Evolutionary conservation across 225 moss, liverwort and hornwort species (phyloP), one percentile per base, ranked within the genome.

Genomic region (Ulota crispa): DNA sequence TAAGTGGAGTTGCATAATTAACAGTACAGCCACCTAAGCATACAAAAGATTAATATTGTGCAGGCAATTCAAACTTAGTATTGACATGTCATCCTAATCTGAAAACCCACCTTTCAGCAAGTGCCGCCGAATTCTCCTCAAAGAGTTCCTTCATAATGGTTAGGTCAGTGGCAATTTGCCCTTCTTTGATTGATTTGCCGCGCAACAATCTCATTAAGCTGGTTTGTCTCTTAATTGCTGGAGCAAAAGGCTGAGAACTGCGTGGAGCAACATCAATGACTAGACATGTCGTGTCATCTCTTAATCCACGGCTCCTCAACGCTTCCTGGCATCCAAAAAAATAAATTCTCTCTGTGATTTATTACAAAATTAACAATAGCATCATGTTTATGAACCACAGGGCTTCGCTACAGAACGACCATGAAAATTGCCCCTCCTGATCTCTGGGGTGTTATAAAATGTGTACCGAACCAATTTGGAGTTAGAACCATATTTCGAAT

Each of bases 231-330:
- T 86, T 85, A 2, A 77, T 19, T 26, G 78, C 82, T 70, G 81
- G 78, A 37, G 74, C 55, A 66, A 50, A 64, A 26, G 65, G 32
- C 24, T 47, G 52, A n/a, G 84, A 66, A 43, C 61, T 65, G 0
- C 87, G 86, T 28, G 92, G 84, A 21, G 87, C 75, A 23, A 93
- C 18, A 64, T 94, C 94, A 32, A 94, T 85, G 5, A 94, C 90
- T 32, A 94, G 20, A 64, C 94, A 93, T 43, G 94, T 91, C 8
- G 91, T 94, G 19, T 94, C 93, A 68, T 93, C 94, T 77, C 93
- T 70, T 62, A 93, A 85, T 60, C 91, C 91, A 60, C 89, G 83
- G 64, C 43, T 84, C 72, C 89, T 82, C 60, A 93, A 63, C 9
- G 93, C 86, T 76, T 94, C 93, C 88, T 85, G 72, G 50, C 37